A percentile compares a stretch with the other conserved stretches of the same genome.
Evolutionary conservation across 805 yeast species (phyloP).

Genomic region (Kuraishia ogatae): DNA sequence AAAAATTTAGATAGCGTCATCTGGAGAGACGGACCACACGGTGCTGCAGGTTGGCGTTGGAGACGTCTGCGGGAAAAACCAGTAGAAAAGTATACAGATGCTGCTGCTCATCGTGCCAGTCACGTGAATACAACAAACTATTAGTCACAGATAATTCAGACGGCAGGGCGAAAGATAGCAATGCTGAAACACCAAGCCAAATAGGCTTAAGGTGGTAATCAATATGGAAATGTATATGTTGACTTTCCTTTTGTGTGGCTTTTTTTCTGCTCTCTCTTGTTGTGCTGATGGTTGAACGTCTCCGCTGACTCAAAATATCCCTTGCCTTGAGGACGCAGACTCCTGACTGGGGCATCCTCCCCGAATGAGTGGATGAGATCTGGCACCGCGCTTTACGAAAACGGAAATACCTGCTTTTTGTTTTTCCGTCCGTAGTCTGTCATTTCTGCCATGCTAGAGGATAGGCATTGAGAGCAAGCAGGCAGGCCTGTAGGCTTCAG

Average conservation of each 20-base stretch:
- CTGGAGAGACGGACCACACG: not conserved
- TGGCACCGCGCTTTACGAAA: not conserved
- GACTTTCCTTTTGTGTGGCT: no score
- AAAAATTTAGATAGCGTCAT: not conserved
- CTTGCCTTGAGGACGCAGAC: not conserved
- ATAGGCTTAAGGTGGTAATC: no score
- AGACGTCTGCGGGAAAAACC: not conserved
- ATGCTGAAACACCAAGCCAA: no score
- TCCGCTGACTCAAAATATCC: no score
- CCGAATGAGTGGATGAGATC: not conserved
- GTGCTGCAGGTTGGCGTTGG: not conserved
- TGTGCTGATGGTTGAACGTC: no score
- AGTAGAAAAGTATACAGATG: not conserved
- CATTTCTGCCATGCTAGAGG: not conserved
- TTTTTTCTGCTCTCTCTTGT: no score
- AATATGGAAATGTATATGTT: no score
- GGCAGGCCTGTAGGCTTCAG: no score
- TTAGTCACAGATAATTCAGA: not conserved
- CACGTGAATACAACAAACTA: not conserved
- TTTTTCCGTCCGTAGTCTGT: not conserved
- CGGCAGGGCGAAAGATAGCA: not conserved
- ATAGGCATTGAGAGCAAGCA: no score
- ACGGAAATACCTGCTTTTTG: not conserved
- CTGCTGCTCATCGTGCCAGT: not conserved
- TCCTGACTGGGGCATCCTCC: not conserved